Evolutionary conservation across 192 early-diverging fungal genomes (phyloP).

Genomic region (Linnemannia schmuckeri): DNA sequence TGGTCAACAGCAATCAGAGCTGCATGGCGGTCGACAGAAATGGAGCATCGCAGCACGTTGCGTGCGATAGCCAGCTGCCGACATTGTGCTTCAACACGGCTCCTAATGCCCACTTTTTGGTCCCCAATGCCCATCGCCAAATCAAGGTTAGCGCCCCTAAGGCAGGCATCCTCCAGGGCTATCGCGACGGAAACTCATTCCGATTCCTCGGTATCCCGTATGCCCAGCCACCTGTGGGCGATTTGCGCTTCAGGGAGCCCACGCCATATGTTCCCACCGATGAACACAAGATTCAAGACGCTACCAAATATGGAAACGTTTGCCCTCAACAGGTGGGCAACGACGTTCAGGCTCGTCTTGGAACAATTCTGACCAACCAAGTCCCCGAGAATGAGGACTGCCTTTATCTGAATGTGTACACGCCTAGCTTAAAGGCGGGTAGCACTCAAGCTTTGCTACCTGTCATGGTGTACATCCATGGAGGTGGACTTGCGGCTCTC

Average conservation of each 20-base stretch:
- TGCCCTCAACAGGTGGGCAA: background rate
- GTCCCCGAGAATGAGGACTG: slow-evolving; percentile 23
- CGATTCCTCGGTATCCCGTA: slow-evolving; percentile 33
- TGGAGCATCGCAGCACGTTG: background rate
- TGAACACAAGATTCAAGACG: background rate
- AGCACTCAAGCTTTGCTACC: background rate
- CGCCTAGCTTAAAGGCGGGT: background rate
- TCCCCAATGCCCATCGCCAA: background rate
- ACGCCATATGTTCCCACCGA: background rate
- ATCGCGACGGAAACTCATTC: slow-evolving; percentile 26
- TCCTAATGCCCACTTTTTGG: background rate
- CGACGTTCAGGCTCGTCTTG: background rate
- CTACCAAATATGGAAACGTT: slow-evolving; percentile 6
- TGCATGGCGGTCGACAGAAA: background rate
- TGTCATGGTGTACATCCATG: slow-evolving; percentile 24
- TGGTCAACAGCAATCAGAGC: background rate
- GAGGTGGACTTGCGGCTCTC: background rate
- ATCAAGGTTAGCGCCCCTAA: background rate
- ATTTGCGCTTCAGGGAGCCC: slow-evolving; percentile 15
- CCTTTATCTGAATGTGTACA: slow-evolving; percentile 33
- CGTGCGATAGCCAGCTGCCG: background rate
- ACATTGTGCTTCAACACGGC: background rate
- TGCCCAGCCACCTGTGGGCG: slow-evolving; percentile 22
- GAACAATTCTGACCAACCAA: background rate
- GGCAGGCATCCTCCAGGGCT: slow-evolving; percentile 16